phyloP scores from a whole-genome alignment of 768 basidiomycete genomes.

The Russula sp. region DNA sequence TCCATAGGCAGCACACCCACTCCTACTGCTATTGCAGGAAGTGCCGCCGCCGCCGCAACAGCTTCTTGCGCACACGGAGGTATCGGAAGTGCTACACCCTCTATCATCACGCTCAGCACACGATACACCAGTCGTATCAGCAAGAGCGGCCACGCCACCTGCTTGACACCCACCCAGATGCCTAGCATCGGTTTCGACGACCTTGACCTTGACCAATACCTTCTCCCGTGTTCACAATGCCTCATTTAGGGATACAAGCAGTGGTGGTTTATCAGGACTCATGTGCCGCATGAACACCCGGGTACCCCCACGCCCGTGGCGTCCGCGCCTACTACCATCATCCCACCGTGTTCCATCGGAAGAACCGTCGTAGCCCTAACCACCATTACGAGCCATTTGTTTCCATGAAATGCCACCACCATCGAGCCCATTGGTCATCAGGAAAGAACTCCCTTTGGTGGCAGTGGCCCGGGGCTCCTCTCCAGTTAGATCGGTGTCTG shows the following conservation, averaged over 20 bases:
- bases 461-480: background rate
- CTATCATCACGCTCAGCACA: background rate
- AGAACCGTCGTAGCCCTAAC: too few relatives aligned
- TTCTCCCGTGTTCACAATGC: constrained; percentile 7
- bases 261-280: background rate
- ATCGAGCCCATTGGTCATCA: constrained; percentile 1
- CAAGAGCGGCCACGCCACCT: background rate
- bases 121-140: background rate
- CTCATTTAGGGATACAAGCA: background rate
- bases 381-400: background rate
- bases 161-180: background rate
- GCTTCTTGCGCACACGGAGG: background rate
- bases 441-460: background rate
- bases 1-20: background rate
- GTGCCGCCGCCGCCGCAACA: background rate
- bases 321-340: background rate
- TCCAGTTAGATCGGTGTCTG: background rate
- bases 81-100: background rate
- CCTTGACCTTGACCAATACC: background rate
- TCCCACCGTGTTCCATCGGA: constrained; percentile 3
- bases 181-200: background rate
- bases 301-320: background rate
- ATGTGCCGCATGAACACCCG: background rate
- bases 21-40: too few relatives aligned
- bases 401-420: background rate